Evolutionary conservation across 1,139 yeast species (phyloP).

Genomic region (Yamadazyma aaseri): DNA sequence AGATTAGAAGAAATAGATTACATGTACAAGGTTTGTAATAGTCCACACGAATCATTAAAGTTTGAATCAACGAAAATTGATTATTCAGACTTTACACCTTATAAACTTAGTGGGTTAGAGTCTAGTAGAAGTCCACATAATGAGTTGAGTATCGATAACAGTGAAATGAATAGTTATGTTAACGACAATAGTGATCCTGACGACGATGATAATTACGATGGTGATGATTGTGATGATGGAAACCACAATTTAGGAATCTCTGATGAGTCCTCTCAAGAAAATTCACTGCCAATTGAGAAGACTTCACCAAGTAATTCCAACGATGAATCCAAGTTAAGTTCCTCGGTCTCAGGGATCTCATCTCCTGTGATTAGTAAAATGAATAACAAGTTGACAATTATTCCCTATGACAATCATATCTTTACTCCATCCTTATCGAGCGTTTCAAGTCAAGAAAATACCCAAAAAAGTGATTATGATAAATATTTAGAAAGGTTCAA

Average conservation of each 20-base stretch:
- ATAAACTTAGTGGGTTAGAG: slow-evolving; percentile 5
- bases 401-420: slow-evolving; percentile 21
- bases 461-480: slow-evolving; percentile 17
- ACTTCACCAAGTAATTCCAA: slow-evolving; percentile 1
- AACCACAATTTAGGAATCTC: background rate
- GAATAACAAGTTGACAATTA: slow-evolving; percentile 20
- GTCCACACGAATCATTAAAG: slow-evolving; percentile 41
- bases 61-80: slow-evolving; percentile 41
- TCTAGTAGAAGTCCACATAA: background rate
- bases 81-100: slow-evolving; percentile 17
- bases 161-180: background rate
- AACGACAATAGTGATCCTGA: background rate
- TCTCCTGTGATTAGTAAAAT: slow-evolving; percentile 10
- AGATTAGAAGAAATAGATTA: slow-evolving; percentile 48
- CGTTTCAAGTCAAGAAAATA: slow-evolving; percentile 6
- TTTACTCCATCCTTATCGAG: slow-evolving; percentile 21
- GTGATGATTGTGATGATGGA: background rate
- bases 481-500: slow-evolving; percentile 19
- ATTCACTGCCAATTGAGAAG: no score
- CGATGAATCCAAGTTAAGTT: slow-evolving; percentile 1
- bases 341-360: background rate
- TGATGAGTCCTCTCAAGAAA: background rate
- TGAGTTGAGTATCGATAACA: background rate
- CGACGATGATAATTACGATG: background rate
- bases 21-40: slow-evolving; percentile 42